phyloP scores from a whole-genome alignment of 2,329 filamentous ascomycete species.

The Nemania serpens region DNA sequence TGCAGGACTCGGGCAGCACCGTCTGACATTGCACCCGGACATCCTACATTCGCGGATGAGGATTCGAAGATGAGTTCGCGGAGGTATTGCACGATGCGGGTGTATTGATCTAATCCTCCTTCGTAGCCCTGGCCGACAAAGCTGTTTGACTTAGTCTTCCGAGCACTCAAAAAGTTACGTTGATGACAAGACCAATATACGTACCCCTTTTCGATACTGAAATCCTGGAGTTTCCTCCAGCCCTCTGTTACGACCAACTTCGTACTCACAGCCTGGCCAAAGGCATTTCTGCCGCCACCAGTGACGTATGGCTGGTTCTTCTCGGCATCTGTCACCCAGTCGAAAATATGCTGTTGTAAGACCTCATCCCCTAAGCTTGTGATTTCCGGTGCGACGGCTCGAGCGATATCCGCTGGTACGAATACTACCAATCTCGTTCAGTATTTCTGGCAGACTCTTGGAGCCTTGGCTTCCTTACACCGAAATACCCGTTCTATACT shows the following conservation, averaged over 20 bases:
- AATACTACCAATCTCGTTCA: conserved; percentile 48
- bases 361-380: conserved; percentile 56
- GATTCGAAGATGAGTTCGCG: conserved; percentile 32
- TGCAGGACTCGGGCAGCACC: conserved; percentile 48
- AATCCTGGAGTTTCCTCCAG: conserved; percentile 65
- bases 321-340: conserved; percentile 67
- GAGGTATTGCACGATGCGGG: conserved; percentile 64
- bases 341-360: conserved; percentile 58
- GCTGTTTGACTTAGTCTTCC: conserved; percentile 7
- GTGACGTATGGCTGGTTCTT: conserved; percentile 64
- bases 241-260: conserved; percentile 68
- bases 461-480: conserved; percentile 19
- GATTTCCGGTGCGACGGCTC: conserved; percentile 50
- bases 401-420: conserved; percentile 48
- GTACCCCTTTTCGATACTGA: conserved; percentile 60
- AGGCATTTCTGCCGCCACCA: conserved; percentile 62
- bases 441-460: not conserved
- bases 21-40: conserved; percentile 60
- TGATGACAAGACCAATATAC: not conserved
- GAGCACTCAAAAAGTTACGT: not conserved
- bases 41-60: conserved; percentile 48
- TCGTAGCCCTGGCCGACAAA: conserved; percentile 66
- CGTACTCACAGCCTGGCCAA: conserved; percentile 60
- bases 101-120: conserved; percentile 53
- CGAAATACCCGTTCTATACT: conserved; percentile 30